Percentiles rank a stretch among this genome's conserved stretches.
phyloP scores from a whole-genome alignment of 1,139 yeast species.

The Pichia terricola region DNA sequence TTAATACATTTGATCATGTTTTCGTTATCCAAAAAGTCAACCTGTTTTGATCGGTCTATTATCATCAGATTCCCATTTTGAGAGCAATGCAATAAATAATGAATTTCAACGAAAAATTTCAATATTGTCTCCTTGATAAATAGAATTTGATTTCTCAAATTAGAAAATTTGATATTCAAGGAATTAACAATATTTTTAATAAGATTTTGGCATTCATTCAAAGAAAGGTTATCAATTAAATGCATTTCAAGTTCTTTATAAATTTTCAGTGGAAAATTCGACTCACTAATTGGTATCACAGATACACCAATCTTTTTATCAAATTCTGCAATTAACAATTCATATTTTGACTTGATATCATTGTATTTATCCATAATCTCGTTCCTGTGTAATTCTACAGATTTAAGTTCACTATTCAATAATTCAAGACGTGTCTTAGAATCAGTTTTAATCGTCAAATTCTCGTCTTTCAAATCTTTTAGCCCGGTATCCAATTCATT shows the following conservation, averaged over 20 bases:
- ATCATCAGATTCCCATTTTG: conserved; percentile 2
- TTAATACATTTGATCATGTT: conserved; percentile 11
- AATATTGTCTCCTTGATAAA: conserved; percentile 12
- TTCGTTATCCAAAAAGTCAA: conserved; percentile 6
- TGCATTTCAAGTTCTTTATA: conserved; percentile 7
- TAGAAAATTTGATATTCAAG: conserved; percentile 7
- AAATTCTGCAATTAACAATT: background rate
- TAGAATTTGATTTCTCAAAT: conserved; percentile 5
- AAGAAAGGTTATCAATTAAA: conserved; percentile 8
- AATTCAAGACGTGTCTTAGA: background rate
- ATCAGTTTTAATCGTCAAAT: background rate
- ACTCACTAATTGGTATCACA: background rate
- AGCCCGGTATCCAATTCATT: background rate
- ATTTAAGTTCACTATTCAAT: background rate
- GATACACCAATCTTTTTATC: background rate
- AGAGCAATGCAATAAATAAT: conserved; percentile 9
- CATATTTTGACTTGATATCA: background rate
- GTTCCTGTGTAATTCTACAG: background rate
- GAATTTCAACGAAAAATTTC: conserved; percentile 12
- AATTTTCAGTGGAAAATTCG: conserved; percentile 1
- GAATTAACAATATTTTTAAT: conserved; percentile 12
- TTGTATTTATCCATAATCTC: background rate
- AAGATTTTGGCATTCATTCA: conserved; percentile 10
- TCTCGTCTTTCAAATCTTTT: background rate
- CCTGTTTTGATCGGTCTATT: conserved; percentile 4